Base-by-base conservation (phyloP, 768 basidiomycete species). In the Lepiota subincarnata region DNA sequence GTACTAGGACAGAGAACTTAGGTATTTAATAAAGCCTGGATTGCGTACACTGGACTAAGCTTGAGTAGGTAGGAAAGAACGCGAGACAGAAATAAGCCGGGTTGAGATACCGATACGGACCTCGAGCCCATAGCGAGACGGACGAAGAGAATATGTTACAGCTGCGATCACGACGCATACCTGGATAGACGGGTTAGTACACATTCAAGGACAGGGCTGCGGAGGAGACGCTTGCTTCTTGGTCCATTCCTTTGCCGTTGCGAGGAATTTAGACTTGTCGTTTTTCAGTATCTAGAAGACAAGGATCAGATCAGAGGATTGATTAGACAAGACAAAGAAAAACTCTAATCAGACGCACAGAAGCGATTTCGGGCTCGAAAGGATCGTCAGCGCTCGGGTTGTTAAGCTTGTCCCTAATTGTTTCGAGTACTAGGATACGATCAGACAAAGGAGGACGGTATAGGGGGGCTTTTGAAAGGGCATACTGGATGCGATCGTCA, bases 381-480 rank as follows among this genome's bases (percentile, higher is more conserved):
- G 91, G 91, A 64, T 93, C 91, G 62, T 93, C 91, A 14, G 89
- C 77, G 64, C 86, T 89, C 14, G 91, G 91, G 66, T 92, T 90
- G 66, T 92, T 92, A 47, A 93, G 64, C 69, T 93, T 93, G 64
- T 92, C 89, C 66, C 88, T 85, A 55, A 93, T 82, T 44, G 83
- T 81, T 20, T 75, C 73, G 16, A 93, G 77, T 1, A 93, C 91
- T 93, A 53, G 59, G 53, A 46, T 57, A 8, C 16, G 12, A 24
- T 38, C 31, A 37, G 50, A 34, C 42, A 51, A 49, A 41, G 31
- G 2, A 26, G 53, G 10, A 35, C 7, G 8, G 35, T 20, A 48
- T 45, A 44, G 39, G 44, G 37, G 13, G 52, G 26, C 11, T 5
- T 24, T 24, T 24, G 24, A 36, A 40, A 44, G 19, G 11, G 56